phyloP scores from a whole-genome alignment of 2,329 filamentous ascomycete species.

The Hymenoscyphus scutula region DNA sequence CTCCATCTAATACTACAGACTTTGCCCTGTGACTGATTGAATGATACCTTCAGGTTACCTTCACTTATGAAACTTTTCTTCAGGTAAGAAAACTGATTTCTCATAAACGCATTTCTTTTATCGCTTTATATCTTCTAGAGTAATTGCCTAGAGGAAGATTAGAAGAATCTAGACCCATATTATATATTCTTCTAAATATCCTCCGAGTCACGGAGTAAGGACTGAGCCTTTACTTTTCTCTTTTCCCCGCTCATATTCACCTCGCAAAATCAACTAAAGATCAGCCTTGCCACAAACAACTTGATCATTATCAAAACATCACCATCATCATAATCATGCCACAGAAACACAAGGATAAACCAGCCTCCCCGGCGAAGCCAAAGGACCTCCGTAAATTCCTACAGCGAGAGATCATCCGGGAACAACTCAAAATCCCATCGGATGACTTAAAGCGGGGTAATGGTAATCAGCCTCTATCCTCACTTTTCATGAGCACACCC shows the following conservation, averaged over 20 bases:
- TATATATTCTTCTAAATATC: too few species aligned
- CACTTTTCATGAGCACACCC: neutral
- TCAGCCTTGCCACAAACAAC: neutral
- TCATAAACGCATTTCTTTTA: too few species aligned
- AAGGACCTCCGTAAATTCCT: constrained; percentile 5
- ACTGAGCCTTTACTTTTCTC: too few species aligned
- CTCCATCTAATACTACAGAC: neutral
- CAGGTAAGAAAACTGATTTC: too few species aligned
- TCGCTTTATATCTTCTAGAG: too few species aligned
- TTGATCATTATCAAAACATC: neutral
- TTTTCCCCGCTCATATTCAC: neutral
- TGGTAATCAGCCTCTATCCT: neutral
- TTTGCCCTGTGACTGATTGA: neutral
- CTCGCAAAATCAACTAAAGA: neutral
- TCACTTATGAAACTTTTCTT: neutral
- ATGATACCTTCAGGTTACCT: neutral
- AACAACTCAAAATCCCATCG: constrained; percentile 5
- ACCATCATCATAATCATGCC: neutral
- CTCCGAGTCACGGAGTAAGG: too few species aligned
- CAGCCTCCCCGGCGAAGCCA: neutral
- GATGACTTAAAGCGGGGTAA: neutral
- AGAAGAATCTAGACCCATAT: too few species aligned
- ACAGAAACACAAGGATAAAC: neutral
- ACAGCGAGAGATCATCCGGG: neutral
- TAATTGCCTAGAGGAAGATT: too few species aligned